Conservation (phyloP, 2,329 filamentous ascomycete genomes). For the Pseudofabraea citricarpa region DNA sequence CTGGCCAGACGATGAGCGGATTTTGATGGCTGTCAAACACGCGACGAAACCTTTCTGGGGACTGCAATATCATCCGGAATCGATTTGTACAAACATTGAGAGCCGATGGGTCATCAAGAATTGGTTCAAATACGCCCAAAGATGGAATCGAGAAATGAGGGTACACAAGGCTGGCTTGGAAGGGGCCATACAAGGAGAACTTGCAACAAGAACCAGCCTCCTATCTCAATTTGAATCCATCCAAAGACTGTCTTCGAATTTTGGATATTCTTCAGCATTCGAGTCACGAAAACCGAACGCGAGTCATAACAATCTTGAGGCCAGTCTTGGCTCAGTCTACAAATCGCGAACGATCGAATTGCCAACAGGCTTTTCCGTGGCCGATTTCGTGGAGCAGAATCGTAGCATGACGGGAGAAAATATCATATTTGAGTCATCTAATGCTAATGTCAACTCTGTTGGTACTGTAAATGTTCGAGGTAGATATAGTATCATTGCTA, state of each 20-base stretch:
- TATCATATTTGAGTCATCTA: constrained; percentile 57
- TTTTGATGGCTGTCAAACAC: constrained; percentile 60
- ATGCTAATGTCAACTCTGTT: constrained; percentile 40
- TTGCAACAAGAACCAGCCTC: constrained; percentile 21
- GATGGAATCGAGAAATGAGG: constrained; percentile 35
- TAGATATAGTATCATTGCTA: constrained; percentile 68
- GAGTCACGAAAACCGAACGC: no score
- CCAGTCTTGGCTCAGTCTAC: constrained; percentile 29
- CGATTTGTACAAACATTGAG: constrained; percentile 57
- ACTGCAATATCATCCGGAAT: constrained; percentile 69
- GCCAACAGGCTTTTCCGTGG: constrained; percentile 41
- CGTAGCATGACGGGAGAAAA: constrained; percentile 33
- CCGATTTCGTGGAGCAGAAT: constrained; percentile 47
- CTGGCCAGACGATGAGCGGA: constrained; percentile 26
- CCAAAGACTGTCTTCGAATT: background rate
- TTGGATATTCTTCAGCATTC: no score
- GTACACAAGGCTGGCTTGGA: constrained; percentile 4
- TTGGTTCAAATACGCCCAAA: constrained; percentile 53
- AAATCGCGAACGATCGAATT: constrained; percentile 38
- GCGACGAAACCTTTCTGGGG: constrained; percentile 58
- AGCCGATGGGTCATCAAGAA: constrained; percentile 49
- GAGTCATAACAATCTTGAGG: no score
- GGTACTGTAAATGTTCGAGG: constrained; percentile 47
- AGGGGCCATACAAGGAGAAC: constrained; percentile 13
- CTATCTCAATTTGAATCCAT: constrained; percentile 12